Evolutionary conservation across 1,284 basidiomycete species (phyloP).

Genomic region (Schizophyllum commune): DNA sequence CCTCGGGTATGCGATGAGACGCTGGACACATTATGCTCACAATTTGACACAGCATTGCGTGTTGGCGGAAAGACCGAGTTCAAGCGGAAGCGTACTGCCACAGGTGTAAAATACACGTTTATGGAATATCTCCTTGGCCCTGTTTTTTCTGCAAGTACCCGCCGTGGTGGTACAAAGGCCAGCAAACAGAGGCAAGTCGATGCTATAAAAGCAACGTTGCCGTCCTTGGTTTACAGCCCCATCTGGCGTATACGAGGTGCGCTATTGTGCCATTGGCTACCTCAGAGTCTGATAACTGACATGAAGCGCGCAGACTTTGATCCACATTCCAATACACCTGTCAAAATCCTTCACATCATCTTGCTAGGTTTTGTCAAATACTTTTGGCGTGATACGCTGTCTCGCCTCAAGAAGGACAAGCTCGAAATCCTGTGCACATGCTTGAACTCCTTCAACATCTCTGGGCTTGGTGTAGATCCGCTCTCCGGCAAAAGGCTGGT

Average conservation of each 20-base stretch:
- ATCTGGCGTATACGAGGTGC: conserved; percentile 17
- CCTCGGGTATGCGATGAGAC: conserved; percentile 13
- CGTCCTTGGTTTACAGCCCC: conserved; percentile 15
- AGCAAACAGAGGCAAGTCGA: conserved; percentile 13
- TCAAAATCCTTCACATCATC: conserved; percentile 29
- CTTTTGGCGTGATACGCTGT: conserved; percentile 26
- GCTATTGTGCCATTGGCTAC: background rate
- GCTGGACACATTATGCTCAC: conserved; percentile 7
- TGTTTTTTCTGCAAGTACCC: conserved; percentile 13
- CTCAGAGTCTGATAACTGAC: background rate
- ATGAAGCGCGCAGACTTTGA: background rate
- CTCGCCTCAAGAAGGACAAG: conserved; percentile 14
- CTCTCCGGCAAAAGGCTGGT: conserved; percentile 25
- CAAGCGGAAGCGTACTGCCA: conserved; percentile 13
- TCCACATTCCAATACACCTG: conserved; percentile 20
- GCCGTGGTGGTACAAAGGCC: background rate
- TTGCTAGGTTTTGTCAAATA: conserved; percentile 32
- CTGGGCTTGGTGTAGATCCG: conserved; percentile 20
- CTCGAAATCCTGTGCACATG: conserved; percentile 15
- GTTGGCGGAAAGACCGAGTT: conserved; percentile 12
- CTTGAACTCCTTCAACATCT: conserved; percentile 19
- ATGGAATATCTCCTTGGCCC: conserved; percentile 16
- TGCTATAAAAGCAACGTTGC: conserved; percentile 10
- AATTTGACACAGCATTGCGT: conserved; percentile 12
- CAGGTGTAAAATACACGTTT: conserved; percentile 24